Percentiles rank a stretch among this genome's conserved stretches.
These are phyloP conservation scores for Botrytis tulipae DNA, from an alignment of 2,329 filamentous ascomycete species.

Conservation along the genomic window DNA sequence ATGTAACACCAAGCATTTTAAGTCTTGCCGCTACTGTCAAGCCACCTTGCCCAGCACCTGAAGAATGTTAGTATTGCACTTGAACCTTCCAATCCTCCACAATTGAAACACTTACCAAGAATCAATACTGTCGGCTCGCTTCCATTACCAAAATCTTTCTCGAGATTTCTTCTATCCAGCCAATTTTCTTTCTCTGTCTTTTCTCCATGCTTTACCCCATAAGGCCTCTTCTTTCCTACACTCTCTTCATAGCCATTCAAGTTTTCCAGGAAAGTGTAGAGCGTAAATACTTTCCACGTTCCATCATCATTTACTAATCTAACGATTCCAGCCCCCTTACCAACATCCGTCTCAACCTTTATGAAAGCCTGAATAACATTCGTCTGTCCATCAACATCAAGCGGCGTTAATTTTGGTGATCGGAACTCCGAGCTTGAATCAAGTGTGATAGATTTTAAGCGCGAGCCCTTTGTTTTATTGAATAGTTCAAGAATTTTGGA, in stretches of 20 bases:
- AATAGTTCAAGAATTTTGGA: constrained; percentile 40
- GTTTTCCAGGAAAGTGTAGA: constrained; percentile 59
- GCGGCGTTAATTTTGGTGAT: constrained; percentile 37
- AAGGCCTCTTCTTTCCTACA: constrained; percentile 47
- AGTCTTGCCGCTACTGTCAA: constrained; percentile 57
- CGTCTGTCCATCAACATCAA: constrained; percentile 49
- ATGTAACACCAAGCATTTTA: constrained; percentile 55
- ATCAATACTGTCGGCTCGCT: constrained; percentile 55
- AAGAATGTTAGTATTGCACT: constrained; percentile 47
- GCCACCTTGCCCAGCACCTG: constrained; percentile 60
- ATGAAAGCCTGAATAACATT: constrained; percentile 56
- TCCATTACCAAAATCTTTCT: constrained; percentile 45
- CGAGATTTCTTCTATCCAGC: constrained; percentile 51
- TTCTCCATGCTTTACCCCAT: constrained; percentile 56
- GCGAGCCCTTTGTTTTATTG: constrained; percentile 27
- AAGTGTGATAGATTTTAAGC: constrained; percentile 41
- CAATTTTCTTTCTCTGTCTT: constrained; percentile 57
- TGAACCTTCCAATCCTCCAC: not conserved
- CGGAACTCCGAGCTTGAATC: constrained; percentile 32
- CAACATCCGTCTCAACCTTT: constrained; percentile 51
- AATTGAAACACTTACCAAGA: constrained; percentile 47
- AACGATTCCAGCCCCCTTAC: constrained; percentile 55
- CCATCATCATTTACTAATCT: constrained; percentile 45
- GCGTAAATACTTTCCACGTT: constrained; percentile 60
- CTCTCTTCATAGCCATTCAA: constrained; percentile 55